Base-by-base conservation (phyloP, 495 filamentous ascomycete genomes). In the Talaromyces nanjingensis region DNA sequence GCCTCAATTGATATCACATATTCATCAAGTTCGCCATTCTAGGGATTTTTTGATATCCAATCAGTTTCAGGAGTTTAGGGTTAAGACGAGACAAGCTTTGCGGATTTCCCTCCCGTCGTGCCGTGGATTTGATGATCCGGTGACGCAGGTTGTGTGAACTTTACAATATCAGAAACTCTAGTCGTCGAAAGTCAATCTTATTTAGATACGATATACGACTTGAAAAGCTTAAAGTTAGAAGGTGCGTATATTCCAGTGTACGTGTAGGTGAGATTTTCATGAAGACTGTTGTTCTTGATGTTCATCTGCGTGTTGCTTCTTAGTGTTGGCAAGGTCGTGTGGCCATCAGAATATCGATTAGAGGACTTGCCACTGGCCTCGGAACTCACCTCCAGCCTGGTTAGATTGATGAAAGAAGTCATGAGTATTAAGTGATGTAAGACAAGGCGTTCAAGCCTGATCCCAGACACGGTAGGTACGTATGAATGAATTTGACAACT, bases 1-100 rank as follows among this genome's bases (percentile, higher is more conserved):
- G 56, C 56, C 56, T 33, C 56, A 59, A n/a, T 22, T 59, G 56
- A 59, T 59, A 59, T 59, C 56, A 59, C 56, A 59, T 7, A 34
- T 37, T 37, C 56, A 59, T 59, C 56, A 59, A 59, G 14, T 59
- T 59, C 31, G 56, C 31, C 56, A 56, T 56, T 37, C 8, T 20
- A 59, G 56, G 27, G 34, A 37, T 3, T 34, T 6, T 7, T 4
- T 25, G 29, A 59, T 6, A 37, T 16, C 56, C 56, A 59, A 59
- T 59, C 56, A 37, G 31, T 37, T 24, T 11, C 14, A 4, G 3
- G 29, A 7, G 5, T 20, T 37, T 59, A 22, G 14, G 56, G 27
- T 37, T 59, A 1, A 2, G 27, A 22, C 14, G 29, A 22, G 14
- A 37, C 12, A 58, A 59, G 11, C 22, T 56, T 57, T 22, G 55